Base-by-base conservation (phyloP, 345 rosid species). In the Excoecaria agallocha region DNA sequence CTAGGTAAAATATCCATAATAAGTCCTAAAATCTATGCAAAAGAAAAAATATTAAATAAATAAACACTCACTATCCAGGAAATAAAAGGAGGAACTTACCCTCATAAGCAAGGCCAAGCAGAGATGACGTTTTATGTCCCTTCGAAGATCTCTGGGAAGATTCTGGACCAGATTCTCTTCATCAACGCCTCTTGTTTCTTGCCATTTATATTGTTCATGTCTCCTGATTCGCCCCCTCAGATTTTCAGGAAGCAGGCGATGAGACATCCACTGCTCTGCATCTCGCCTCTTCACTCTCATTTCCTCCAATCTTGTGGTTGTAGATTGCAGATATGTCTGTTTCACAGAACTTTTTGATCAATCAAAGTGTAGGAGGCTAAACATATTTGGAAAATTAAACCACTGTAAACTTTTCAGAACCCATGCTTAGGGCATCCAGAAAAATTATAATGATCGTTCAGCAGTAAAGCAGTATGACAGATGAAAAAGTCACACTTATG, bases 261-360 rank as follows among this genome's bases (percentile, higher is more conserved):
- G 92, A 67, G 90, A 72, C 98, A 93, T 93, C 98, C 98, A 93
- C 78, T 90, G 93, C 55, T 93, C 97, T 0, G 92, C 93, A 15
- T 93, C 98, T 74, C 88, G 82, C 74, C 98, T 86, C 81, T 90
- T 93, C 56, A 91, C 87, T 81, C 92, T 89, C 96, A 93, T 93
- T 79, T 91, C 91, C 80, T 93, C 98, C 82, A 89, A 78, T 78
- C 95, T 87, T 5, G 25, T 48, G 17, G 48, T 63, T 16, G 68
- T 38, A 22, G 68, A 38, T 49, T 38, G 25, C 68, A 63, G 39
- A 0, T 24, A 17, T 63, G 46, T 49, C 68, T 63, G 66, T 15
- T 61, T 61, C 66, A 61, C 37, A n/a, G 16, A 61, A 30, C 30
- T 30, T 30, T n/a, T 30, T 30, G 30, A 30, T 30, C 2, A 30